These are phyloP conservation scores for Aplosporella prunicola DNA, from an alignment of 2,329 filamentous ascomycete species.

Conservation along the genomic window DNA sequence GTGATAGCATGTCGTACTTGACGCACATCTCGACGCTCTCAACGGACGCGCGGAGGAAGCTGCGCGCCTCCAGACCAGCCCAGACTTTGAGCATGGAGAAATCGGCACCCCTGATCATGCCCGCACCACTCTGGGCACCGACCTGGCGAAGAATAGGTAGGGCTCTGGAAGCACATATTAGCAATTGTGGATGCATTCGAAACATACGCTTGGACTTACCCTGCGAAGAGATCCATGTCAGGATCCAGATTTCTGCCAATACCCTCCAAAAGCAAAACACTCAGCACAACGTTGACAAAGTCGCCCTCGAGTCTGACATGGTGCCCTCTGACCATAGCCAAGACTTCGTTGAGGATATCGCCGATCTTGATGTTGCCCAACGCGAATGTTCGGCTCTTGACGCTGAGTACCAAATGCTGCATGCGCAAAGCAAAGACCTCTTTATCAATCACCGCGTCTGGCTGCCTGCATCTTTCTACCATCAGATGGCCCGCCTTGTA, in stretches of 20 bases:
- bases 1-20: constrained; percentile 79
- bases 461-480: constrained; percentile 90
- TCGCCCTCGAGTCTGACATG: constrained; percentile 94
- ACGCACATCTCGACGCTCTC: constrained; percentile 86
- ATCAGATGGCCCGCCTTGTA: constrained; percentile 92
- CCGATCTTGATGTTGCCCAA: constrained; percentile 93
- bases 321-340: constrained; percentile 83
- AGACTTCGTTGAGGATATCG: constrained; percentile 82
- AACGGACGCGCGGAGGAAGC: constrained; percentile 80
- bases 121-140: constrained; percentile 59
- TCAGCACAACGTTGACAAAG: constrained; percentile 96
- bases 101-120: constrained; percentile 38
- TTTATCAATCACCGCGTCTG: constrained; percentile 75
- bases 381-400: constrained; percentile 85
- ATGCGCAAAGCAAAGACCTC: constrained; percentile 93
- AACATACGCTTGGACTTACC: constrained; percentile 36
- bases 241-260: constrained; percentile 85
- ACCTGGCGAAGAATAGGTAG: constrained; percentile 84
- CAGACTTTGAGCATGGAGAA: constrained; percentile 75
- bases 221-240: constrained; percentile 73
- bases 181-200: not conserved
- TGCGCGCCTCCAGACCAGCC: constrained; percentile 80
- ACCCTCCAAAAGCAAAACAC: constrained; percentile 84
- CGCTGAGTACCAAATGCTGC: constrained; percentile 86
- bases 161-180: constrained; percentile 46